Evolutionary conservation across 331 rosid species (phyloP), one percentile per base, ranked within the genome.

Genomic region (Rhamnella rubrinervis): DNA sequence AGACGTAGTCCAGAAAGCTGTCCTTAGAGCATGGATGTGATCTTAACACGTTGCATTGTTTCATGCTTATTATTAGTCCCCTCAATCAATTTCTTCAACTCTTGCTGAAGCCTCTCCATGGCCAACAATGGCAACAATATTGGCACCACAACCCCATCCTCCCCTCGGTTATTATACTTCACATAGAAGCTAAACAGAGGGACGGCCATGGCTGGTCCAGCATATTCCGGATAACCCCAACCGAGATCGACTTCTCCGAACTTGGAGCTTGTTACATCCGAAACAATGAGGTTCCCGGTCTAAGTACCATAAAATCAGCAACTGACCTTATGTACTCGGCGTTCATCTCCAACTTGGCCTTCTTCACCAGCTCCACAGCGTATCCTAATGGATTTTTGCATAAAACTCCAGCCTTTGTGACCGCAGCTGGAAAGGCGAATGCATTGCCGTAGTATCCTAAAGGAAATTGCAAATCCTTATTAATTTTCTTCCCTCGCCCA

Each of bases 121-220:
- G 46, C 1, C 56, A 13, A 15, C 11, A 56, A n/a, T 5, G 71
- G 71, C 66, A 73, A 64, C 0, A 35, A 52, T 0, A 73, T 53
- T 7, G 71, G 71, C 25, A 65, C 71, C 63, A 73, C 61, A 41
- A 64, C 19, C 23, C 65, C 39, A 16, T 64, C 16, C 7, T 72
- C 20, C 18, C 75, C 76, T 2, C 66, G 19, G 35, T 50, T 70
- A 28, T 16, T 74, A 26, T 65, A 66, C 35, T 21, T 19, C 25
- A 66, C 56, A 56, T 15, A 67, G 56, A 62, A 73, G 52, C 78
- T 73, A 15, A 81, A 39, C 31, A 13, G 37, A 0, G 75, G 77
- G 4, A 28, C 8, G 37, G 86, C 59, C 61, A 68, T 81, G 0
- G 72, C 61, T 2, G 46, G 55, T 5, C 87, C 85, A 4, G 46